phyloP scores from a whole-genome alignment of 2,329 filamentous ascomycete species.

The Neoscytalidium dimidiatum region DNA sequence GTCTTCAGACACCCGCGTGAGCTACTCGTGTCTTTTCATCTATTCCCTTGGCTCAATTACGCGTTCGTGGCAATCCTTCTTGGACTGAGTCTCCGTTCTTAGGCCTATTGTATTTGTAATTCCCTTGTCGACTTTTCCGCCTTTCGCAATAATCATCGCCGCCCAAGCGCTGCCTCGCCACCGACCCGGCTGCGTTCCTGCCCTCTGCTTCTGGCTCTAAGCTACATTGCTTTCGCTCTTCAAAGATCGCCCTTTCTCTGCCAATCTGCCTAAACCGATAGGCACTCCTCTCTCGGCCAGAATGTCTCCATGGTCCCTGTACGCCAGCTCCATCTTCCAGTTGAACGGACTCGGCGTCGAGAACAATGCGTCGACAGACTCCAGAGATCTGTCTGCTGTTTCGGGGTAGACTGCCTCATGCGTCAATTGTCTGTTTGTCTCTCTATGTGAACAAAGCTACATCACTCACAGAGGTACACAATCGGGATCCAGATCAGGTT shows the following conservation, averaged over 20 bases:
- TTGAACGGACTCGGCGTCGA: slow-evolving; percentile 48
- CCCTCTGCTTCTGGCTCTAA: background rate
- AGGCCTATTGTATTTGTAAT: too few species aligned
- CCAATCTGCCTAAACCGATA: background rate
- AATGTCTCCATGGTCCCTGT: slow-evolving; percentile 36
- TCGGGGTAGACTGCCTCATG: slow-evolving; percentile 41
- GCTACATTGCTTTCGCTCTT: background rate
- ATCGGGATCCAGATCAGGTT: slow-evolving; percentile 55
- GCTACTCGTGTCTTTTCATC: background rate
- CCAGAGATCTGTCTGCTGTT: slow-evolving; percentile 49
- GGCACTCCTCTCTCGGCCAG: slow-evolving; percentile 24
- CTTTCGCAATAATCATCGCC: background rate
- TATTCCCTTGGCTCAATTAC: background rate
- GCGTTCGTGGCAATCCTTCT: too few species aligned
- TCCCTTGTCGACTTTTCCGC: background rate
- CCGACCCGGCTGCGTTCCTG: too few species aligned
- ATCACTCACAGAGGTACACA: slow-evolving; percentile 45
- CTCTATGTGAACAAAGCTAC: too few species aligned
- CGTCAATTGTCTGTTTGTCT: background rate
- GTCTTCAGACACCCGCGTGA: background rate
- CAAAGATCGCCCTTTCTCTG: background rate
- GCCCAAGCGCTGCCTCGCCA: background rate
- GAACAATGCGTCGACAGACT: slow-evolving; percentile 55
- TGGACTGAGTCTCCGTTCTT: too few species aligned
- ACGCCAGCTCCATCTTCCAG: slow-evolving; percentile 49